phyloP scores from a whole-genome alignment of 148 eudicot species.

The Chenopodium quinoa region DNA sequence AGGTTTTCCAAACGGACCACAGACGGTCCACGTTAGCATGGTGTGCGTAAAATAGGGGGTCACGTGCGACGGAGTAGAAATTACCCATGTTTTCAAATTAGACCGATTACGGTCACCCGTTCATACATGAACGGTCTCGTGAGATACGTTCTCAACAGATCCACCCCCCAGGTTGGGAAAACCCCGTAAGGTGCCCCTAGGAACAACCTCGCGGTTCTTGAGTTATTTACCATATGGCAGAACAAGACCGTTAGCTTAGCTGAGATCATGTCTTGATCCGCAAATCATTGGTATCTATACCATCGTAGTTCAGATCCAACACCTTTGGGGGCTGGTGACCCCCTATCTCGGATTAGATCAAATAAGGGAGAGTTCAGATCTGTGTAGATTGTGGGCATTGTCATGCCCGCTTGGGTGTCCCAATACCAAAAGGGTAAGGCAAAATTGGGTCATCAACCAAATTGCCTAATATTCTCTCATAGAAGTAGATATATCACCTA shows the following conservation, averaged over 20 bases:
- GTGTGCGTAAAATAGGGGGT: conserved; percentile 74
- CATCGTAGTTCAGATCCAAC: not conserved
- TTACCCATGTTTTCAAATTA: conserved; percentile 79
- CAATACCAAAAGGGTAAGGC: conserved; percentile 83
- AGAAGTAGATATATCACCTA: conserved; percentile 68
- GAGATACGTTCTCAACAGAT: conserved; percentile 61
- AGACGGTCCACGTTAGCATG: conserved; percentile 54
- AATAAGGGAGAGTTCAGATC: conserved; percentile 42
- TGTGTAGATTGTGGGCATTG: conserved; percentile 45
- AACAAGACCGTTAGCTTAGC: conserved; percentile 13
- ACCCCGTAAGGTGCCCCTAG: conserved; percentile 53
- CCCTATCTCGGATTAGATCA: conserved; percentile 14
- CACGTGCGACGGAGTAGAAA: conserved; percentile 76
- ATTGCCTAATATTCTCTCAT: conserved; percentile 56
- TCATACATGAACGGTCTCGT: conserved; percentile 71
- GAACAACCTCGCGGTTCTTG: conserved; percentile 49
- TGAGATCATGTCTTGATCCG: not conserved
- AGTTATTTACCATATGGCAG: conserved; percentile 17
- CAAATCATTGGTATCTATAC: not conserved
- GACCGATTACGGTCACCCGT: conserved; percentile 57
- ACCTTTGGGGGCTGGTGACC: not conserved
- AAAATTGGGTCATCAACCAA: conserved; percentile 62
- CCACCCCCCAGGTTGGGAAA: conserved; percentile 60
- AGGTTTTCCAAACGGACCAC: conserved; percentile 52
- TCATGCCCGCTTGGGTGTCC: conserved; percentile 66